Evolutionary conservation across 2,329 filamentous ascomycete genomes (phyloP), one percentile per base, ranked within the genome.

Genomic region (Cercospora sp.): DNA sequence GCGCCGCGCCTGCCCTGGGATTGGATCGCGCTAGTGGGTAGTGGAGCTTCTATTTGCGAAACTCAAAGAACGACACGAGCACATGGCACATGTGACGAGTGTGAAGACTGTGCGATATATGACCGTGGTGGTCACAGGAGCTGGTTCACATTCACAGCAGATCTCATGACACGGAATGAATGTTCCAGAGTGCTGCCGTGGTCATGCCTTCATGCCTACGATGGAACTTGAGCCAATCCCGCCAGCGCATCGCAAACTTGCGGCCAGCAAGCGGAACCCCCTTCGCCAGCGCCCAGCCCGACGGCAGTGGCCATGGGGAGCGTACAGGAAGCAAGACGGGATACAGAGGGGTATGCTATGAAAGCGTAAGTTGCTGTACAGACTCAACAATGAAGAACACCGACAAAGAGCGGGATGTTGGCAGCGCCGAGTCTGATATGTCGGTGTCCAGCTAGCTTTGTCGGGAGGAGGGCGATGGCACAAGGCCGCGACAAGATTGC

Each of bases 161-260:
- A 51, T 51, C 18, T 23, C 18, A 51, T 23, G 45, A 51, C 45
- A 23, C 45, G 45, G 9, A 13, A 23, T 20, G 18, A 10, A 51
- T 51, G 45, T 13, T 12, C 36, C 36, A 16, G 36, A 53, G 48
- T 16, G 48, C 16, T 20, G 48, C 20, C 20, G 18, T 28, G 6
- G 48, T 10, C 48, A n/a, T 23, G 48, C 23, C 9, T 53, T 20
- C 28, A 16, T 30, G 53, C 26, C n/a, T 16, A 13, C n/a, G 20
- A 31, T 16, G 28, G 26, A 33, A 30, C 20, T 26, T 10, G 30
- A 26, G 53, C 26, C 53, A 8, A 31, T 58, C 53, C n/a, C 30
- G 53, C 53, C 53, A 58, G 53, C 53, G 53, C 28, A 58, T 58
- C 26, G 53, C 53, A 30, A 58, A 31, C 53, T 20, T 58, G 53